Base-by-base conservation (phyloP, 2,329 filamentous ascomycete genomes). In the Verticillium isaacii region DNA sequence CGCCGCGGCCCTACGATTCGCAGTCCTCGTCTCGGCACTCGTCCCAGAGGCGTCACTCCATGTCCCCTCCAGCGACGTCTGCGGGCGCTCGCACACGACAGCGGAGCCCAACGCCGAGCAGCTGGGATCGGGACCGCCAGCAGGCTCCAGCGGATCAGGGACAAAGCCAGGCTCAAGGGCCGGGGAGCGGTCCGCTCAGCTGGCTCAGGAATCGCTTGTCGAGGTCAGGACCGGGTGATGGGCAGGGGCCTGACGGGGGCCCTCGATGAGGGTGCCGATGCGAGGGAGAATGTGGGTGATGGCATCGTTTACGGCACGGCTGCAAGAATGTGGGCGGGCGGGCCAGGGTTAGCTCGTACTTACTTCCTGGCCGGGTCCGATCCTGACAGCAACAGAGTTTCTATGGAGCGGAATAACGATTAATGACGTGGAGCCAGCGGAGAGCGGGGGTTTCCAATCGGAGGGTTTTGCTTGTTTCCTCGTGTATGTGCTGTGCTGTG, bases 201-300 rank as follows among this genome's bases (percentile, higher is more conserved):
- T 82, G 80, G 80, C 66, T 82, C 23, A 75, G 80, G 56, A 76
- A 76, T 54, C 74, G 73, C 45, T 79, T 82, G 37, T 61, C 67
- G 1, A 66, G 45, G 45, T 50, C 45, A 12, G 45, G 45, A 12
- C 45, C 45, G n/a, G 25, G n/a, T 50, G 45, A 50, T 23, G 45
- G 45, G 45, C 45, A n/a, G 45, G n/a, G n/a, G 8, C 45, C 45
- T 5, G 45, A 50, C n/a, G 45, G 45, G 8, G 39, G n/a, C 23
- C n/a, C 45, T 50, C 45, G 45, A 23, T 50, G 12, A 50, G n/a
- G n/a, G 9, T 7, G n/a, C 17, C 8, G 19, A 50, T 19, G 17
- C 37, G 37, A 17, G 17, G 17, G 39, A 12, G 39, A 6, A 45
- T 8, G 7, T 19, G 37, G 12, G 14, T 15, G 12, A 39, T 14